Evolutionary conservation across 176 grass and related monocot species (phyloP).

Genomic region (Ananas comosus): DNA sequence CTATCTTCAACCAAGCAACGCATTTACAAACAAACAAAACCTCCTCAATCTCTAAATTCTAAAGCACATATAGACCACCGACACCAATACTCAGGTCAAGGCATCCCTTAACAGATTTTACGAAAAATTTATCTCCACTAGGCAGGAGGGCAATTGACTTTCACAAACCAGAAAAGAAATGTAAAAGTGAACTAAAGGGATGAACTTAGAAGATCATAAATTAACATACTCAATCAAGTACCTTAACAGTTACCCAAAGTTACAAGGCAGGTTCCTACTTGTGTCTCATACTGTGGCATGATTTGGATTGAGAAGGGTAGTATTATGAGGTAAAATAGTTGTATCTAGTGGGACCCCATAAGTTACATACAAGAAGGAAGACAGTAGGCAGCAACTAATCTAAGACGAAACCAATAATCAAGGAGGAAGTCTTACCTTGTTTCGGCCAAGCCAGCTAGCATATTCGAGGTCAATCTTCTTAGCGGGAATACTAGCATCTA

Average conservation of each 20-base stretch:
- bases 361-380: neutral
- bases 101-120: no score
- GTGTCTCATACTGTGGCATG: neutral
- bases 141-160: no score
- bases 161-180: no score
- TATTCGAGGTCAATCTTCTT: constrained; percentile 99
- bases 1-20: no score
- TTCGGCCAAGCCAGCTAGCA: constrained; percentile 95
- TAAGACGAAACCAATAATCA: neutral
- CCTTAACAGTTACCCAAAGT: neutral
- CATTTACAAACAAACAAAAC: no score
- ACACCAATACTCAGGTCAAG: no score
- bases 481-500: constrained; percentile 94
- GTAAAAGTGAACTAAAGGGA: no score
- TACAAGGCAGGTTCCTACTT: neutral
- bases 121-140: no score
- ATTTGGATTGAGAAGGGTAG: neutral
- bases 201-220: no score
- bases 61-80: no score
- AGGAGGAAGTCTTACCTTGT: constrained; percentile 46
- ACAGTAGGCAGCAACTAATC: neutral
- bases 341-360: neutral
- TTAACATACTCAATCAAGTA: neutral
- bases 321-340: no score
- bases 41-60: no score